A percentile compares a stretch with the other conserved stretches of the same genome.
Evolutionary conservation across 768 basidiomycete genomes (phyloP).

Genomic region (Fomitopsis serialis): DNA sequence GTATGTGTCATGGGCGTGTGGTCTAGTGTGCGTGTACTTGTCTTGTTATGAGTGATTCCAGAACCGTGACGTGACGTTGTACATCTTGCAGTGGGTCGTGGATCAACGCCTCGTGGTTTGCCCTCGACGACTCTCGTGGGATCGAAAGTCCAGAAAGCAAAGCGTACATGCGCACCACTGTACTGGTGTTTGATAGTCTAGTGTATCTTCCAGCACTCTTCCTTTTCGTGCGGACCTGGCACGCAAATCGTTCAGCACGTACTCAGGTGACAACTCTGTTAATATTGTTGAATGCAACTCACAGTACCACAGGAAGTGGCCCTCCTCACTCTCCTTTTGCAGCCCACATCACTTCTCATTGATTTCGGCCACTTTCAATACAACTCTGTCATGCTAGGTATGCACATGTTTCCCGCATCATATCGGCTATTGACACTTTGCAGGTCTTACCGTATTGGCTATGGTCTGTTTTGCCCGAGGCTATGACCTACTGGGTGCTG

Average conservation of each 20-base stretch:
- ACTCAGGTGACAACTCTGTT: slow-evolving; percentile 54
- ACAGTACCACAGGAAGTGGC: slow-evolving; percentile 49
- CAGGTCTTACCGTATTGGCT: slow-evolving; percentile 66
- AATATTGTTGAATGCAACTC: background rate
- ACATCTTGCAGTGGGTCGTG: slow-evolving; percentile 36
- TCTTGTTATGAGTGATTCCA: background rate
- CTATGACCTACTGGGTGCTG: slow-evolving; percentile 68
- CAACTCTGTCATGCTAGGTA: slow-evolving; percentile 90
- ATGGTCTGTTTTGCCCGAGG: slow-evolving; percentile 65
- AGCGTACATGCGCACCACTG: slow-evolving; percentile 77
- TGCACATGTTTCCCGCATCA: slow-evolving; percentile 11
- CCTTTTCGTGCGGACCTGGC: slow-evolving; percentile 62
- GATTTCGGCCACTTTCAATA: slow-evolving; percentile 97
- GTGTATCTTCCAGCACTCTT: slow-evolving; percentile 74
- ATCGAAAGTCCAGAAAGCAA: slow-evolving; percentile 63
- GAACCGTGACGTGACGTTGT: background rate
- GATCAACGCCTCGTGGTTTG: slow-evolving; percentile 63
- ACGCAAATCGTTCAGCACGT: slow-evolving; percentile 62
- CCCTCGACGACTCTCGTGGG: slow-evolving; percentile 62
- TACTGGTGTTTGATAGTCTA: slow-evolving; percentile 60
- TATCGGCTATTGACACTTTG: background rate
- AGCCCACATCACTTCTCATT: slow-evolving; percentile 78
- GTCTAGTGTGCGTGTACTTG: slow-evolving; percentile 44
- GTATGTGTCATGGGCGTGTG: slow-evolving; percentile 82
- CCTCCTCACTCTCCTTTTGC: slow-evolving; percentile 66